Evolutionary conservation across 2,329 filamentous ascomycete genomes (phyloP).

Genomic region (Aspergillus arachidicola): DNA sequence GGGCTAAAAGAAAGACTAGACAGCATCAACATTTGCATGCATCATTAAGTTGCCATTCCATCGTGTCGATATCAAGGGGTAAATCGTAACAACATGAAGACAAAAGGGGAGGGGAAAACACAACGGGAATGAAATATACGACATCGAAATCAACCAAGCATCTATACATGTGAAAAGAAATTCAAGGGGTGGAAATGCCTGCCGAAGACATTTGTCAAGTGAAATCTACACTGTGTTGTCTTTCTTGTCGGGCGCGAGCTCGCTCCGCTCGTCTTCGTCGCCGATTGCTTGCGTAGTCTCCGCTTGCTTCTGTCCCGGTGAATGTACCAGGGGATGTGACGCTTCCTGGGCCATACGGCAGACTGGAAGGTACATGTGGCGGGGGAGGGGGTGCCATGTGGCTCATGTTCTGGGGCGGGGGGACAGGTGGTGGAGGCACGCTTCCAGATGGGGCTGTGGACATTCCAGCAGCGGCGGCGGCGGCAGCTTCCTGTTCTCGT

Average conservation of each 20-base stretch:
- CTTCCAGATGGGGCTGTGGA: conserved; percentile 29
- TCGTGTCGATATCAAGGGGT: not conserved
- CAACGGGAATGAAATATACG: not conserved
- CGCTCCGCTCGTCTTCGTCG: conserved; percentile 57
- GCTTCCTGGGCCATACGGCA: conserved; percentile 44
- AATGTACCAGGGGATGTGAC: conserved; percentile 46
- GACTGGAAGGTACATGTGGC: conserved; percentile 43
- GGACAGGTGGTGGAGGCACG: conserved; percentile 26
- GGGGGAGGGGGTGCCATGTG: conserved; percentile 32
- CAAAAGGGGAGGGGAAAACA: not conserved
- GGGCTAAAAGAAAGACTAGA: not conserved
- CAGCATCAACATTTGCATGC: not conserved
- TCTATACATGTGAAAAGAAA: conserved; percentile 1
- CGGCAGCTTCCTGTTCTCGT: conserved; percentile 39
- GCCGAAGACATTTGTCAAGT: conserved; percentile 33
- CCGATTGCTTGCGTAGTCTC: conserved; percentile 57
- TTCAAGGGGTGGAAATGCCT: not conserved
- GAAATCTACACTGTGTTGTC: conserved; percentile 53
- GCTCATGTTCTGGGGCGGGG: conserved; percentile 27
- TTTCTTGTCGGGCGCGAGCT: conserved; percentile 48
- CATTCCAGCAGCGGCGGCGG: conserved; percentile 25
- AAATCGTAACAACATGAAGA: conserved; percentile 1
- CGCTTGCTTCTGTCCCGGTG: conserved; percentile 52
- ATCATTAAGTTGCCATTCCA: conserved; percentile 5
- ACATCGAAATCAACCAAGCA: not conserved